Percentiles rank a stretch among this genome's conserved stretches.
Evolutionary conservation across 306 rosid genomes (phyloP).

Genomic region (Vicia villosa): DNA sequence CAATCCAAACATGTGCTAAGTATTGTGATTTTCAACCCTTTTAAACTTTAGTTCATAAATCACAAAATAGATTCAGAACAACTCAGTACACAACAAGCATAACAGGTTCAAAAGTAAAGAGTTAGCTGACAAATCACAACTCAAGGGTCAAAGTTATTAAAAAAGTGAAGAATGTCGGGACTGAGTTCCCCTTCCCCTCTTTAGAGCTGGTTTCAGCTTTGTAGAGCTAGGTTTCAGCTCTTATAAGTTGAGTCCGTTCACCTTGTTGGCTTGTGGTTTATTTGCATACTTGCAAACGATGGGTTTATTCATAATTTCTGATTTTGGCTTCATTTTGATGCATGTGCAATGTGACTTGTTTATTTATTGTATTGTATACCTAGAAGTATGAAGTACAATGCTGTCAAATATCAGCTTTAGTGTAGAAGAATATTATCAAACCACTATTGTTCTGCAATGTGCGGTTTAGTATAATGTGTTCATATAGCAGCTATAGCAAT

Average conservation of each 20-base stretch:
- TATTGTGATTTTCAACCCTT: not conserved
- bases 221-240: not conserved
- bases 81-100: not conserved
- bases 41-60: not conserved
- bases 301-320: not conserved
- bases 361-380: not conserved
- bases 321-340: not conserved
- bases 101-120: not conserved
- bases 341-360: not conserved
- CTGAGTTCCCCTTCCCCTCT: not conserved
- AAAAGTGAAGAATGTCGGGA: constrained; percentile 1
- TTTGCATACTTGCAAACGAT: not conserved
- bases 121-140: not conserved
- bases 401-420: not conserved
- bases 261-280: not conserved
- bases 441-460: not conserved
- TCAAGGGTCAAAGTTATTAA: not conserved
- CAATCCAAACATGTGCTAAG: not conserved
- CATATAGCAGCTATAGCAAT: not conserved
- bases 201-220: not conserved
- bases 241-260: not conserved
- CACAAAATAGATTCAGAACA: not conserved
- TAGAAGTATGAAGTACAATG: not conserved
- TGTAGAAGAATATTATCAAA: not conserved
- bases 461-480: not conserved